These are phyloP conservation scores for Corymbia maculata DNA, from an alignment of 345 rosid species.

Conservation along the genomic window DNA sequence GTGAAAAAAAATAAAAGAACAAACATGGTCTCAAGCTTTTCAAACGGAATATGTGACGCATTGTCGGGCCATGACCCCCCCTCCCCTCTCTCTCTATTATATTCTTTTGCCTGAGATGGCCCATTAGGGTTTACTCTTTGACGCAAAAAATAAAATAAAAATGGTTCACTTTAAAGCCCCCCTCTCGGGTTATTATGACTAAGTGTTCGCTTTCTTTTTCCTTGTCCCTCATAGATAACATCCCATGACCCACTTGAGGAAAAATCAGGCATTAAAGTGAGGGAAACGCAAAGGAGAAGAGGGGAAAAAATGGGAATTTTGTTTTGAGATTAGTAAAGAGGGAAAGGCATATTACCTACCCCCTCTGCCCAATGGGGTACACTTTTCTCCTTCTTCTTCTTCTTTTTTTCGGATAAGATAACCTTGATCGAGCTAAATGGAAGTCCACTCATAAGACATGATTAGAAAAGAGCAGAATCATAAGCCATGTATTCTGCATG, in stretches of 20 bases:
- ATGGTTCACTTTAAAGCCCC: background rate
- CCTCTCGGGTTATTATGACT: background rate
- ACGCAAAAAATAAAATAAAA: background rate
- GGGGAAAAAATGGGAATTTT: background rate
- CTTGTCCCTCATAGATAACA: background rate
- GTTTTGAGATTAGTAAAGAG: background rate
- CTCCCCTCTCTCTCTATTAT: background rate
- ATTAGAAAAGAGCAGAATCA: background rate
- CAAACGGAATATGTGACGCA: background rate
- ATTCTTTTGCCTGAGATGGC: background rate
- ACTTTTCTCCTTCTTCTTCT: background rate
- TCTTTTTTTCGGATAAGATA: background rate
- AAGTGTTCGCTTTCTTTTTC: background rate
- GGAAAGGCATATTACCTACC: background rate
- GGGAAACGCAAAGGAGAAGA: background rate
- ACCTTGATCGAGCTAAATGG: constrained; percentile 23
- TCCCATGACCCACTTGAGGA: background rate
- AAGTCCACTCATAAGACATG: constrained; percentile 24
- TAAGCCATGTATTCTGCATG: background rate
- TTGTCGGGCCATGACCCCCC: background rate
- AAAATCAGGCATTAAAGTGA: background rate
- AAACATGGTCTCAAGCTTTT: background rate
- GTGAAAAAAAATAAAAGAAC: background rate
- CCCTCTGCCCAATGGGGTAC: background rate
- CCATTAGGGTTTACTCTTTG: background rate